Evolutionary conservation across 2,329 filamentous ascomycete genomes (phyloP), one percentile per base, ranked within the genome.

Genomic region (Alternaria atra): DNA sequence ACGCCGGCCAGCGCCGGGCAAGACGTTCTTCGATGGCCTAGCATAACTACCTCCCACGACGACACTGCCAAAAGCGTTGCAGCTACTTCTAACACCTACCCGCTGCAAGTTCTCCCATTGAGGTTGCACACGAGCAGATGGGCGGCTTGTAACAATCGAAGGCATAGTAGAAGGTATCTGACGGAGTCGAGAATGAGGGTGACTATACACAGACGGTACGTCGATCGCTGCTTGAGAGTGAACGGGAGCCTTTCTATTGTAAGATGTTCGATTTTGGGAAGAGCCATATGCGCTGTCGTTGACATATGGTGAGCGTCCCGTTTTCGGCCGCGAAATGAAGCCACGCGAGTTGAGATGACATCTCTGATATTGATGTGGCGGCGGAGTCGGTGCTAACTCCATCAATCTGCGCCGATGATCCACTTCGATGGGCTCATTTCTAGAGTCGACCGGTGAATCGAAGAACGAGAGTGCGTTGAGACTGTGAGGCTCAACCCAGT

Each of bases 391-490:
- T n/a, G 47, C 58, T 13, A 50, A 37, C 15, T 44, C 57, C 13
- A 52, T 43, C n/a, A 34, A 32, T 13, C 17, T 55, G 4, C 52
- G 44, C 23, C 34, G 48, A 17, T 52, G 37, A 8, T 47, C 51
- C 29, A 60, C 32, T 17, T 61, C 35, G 15, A 71, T 64, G 6
- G 58, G 63, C 13, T 69, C 64, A 15, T 70, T 67, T 6, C 55
- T 63, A 8, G 59, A 59, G 47, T 72, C 67, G 10, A 73, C 60
- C 17, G 76, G 76, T 6, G 67, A 66, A n/a, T 74, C 52, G 35
- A 79, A 73, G 59, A 79, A 79, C 0, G 77, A 79, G 13, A 78
- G 71, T 3, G 73, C 73, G 48, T 80, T 78, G 7, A 77, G 52
- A 42, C 71, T 73, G 12, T 62, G 70, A 9, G 65, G 64, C 25